Evolutionary conservation across 169 alveolate species (phyloP), one percentile per base, ranked within the genome.

Genomic region (Pseudocohnilembus persalinus): DNA sequence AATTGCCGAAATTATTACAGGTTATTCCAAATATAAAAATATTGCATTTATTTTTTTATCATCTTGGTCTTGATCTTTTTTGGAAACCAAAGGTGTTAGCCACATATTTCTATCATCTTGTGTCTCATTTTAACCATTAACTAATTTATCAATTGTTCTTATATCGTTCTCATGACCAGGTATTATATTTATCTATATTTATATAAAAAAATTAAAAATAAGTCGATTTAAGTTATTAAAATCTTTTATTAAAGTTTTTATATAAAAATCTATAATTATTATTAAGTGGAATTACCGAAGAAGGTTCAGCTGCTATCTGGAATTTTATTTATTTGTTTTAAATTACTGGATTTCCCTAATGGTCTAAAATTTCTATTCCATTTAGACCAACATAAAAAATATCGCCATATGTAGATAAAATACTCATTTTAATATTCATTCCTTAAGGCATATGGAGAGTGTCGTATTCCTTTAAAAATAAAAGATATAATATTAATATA

Each of bases 61-160:
- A 27, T 83, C 76, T n/a, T 83, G 34, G 29, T 76, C 68, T 0
- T 77, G 84, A 65, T 80, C 81, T 76, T 76, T 80, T 74, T 82
- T 34, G 79, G 89, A 89, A 24, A 83, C 84, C 68, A 92, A 94
- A 24, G 95, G 96, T 6, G 96, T 90, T 28, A 94, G 88, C 96
- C 97, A 94, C 95, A 92, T 92, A 77, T 92, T 91, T 73, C 81
- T 80, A 30, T 94, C 97, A 81, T 92, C 93, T 15, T 64, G 35
- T 0, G 96, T 90, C 24, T 85, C 76, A 77, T 93, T 93, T 20
- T 80, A 74, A 11, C 97, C 95, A 85, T 94, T 91, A 0, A 92
- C 35, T 25, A 94, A 83, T 35, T 94, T 94, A 64, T 91, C 95
- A 24, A 91, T 87, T 0, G 93, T 85, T 74, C 97, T 88, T 64